Conservation (phyloP, 2,329 filamentous ascomycete genomes). For the Alternaria brassicicola region DNA sequence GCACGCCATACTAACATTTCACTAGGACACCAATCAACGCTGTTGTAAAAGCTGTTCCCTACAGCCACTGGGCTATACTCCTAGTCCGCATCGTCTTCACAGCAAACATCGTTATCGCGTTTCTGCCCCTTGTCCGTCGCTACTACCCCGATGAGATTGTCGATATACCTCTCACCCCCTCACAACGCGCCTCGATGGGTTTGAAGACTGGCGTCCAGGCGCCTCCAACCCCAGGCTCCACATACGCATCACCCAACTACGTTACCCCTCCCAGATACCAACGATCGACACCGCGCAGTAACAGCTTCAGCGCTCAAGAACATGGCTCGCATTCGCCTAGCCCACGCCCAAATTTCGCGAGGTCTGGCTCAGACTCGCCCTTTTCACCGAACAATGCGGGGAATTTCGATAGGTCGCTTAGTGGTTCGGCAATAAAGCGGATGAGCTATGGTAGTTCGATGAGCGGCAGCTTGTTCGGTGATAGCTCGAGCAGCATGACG, state of each 20-base stretch:
- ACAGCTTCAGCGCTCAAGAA: constrained; percentile 60
- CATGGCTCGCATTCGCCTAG: constrained; percentile 60
- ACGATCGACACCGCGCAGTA: constrained; percentile 71
- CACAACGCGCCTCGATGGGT: constrained; percentile 83
- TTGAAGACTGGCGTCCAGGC: constrained; percentile 68
- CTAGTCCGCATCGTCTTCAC: constrained; percentile 60
- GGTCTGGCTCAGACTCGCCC: constrained; percentile 47
- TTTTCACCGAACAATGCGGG: constrained; percentile 58
- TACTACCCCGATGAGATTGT: constrained; percentile 70
- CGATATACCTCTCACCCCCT: constrained; percentile 90
- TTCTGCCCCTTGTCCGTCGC: constrained; percentile 73
- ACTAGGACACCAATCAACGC: constrained; percentile 48
- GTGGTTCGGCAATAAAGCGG: constrained; percentile 58
- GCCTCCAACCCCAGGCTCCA: constrained; percentile 68
- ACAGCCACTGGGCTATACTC: constrained; percentile 50
- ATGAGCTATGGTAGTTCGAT: constrained; percentile 63
- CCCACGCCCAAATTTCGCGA: constrained; percentile 45
- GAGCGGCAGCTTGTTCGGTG: constrained; percentile 50
- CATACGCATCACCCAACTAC: constrained; percentile 60
- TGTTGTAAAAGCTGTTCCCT: constrained; percentile 45
- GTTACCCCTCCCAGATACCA: constrained; percentile 88
- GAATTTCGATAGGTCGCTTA: constrained; percentile 71
- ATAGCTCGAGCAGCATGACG: constrained; percentile 48
- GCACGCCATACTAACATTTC: constrained; percentile 17
- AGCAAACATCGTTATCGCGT: constrained; percentile 71